These are phyloP conservation scores for Trichoderma simmonsii DNA, from an alignment of 2,329 filamentous ascomycete genomes.

Conservation along the genomic window DNA sequence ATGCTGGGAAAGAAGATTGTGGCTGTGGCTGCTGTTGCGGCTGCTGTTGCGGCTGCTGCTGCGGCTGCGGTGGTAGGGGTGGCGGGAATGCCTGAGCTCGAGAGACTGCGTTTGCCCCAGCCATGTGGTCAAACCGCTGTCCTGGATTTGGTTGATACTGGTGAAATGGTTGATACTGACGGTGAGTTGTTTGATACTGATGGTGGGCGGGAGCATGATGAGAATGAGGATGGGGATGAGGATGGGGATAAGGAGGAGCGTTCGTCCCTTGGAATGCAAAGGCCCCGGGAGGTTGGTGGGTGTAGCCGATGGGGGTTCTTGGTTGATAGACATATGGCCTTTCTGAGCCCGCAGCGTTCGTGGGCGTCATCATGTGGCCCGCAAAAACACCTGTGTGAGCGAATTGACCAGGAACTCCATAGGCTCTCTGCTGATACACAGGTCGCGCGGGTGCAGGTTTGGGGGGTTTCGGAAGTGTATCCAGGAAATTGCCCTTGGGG, in stretches of 20 bases:
- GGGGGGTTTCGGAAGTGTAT: conserved; percentile 59
- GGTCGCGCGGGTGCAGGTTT: conserved; percentile 35
- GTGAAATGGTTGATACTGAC: neutral
- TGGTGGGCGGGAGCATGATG: neutral
- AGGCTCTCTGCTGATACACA: conserved; percentile 28
- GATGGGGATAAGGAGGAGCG: conserved; percentile 2
- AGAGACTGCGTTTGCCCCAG: conserved; percentile 5
- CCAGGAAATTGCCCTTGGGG: conserved; percentile 67
- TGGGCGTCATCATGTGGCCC: conserved; percentile 60
- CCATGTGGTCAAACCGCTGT: conserved; percentile 25
- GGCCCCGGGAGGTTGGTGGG: conserved; percentile 23
- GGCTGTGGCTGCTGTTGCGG: neutral
- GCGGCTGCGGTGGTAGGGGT: neutral
- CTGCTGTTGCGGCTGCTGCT: neutral
- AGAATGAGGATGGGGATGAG: neutral
- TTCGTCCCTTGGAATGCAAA: conserved; percentile 29
- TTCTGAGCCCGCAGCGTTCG: conserved; percentile 46
- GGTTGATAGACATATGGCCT: conserved; percentile 21
- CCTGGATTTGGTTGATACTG: neutral
- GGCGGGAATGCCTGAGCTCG: conserved; percentile 17
- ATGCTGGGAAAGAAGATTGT: neutral
- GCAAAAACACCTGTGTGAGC: conserved; percentile 34
- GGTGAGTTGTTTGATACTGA: neutral
- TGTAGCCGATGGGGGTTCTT: conserved; percentile 27
- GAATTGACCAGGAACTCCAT: conserved; percentile 21